Evolutionary conservation across 306 rosid species (phyloP).

Genomic region (Gastrolobium bilobum): DNA sequence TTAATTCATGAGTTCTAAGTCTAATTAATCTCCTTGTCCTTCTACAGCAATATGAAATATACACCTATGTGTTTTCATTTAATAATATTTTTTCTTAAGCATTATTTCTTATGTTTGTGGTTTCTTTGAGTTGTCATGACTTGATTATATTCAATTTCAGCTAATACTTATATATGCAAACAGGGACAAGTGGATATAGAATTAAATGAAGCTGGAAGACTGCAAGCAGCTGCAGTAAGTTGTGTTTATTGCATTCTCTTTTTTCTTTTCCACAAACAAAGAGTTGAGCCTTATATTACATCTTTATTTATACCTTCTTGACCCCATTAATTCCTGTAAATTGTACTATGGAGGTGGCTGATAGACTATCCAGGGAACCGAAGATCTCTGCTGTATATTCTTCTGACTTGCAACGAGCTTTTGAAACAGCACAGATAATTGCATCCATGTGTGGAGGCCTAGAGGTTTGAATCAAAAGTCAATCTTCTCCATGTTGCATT

Average conservation of each 20-base stretch:
- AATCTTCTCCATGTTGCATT: conserved; percentile 12
- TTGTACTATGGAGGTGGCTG: conserved; percentile 72
- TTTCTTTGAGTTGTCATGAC: background rate
- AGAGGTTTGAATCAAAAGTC: conserved; percentile 63
- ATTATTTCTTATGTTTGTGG: background rate
- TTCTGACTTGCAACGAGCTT: conserved; percentile 86
- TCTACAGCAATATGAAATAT: background rate
- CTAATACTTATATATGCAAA: conserved; percentile 15
- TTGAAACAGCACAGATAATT: conserved; percentile 87
- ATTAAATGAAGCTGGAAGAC: conserved; percentile 86
- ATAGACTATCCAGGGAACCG: conserved; percentile 73
- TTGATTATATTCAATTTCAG: background rate
- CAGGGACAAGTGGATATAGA: conserved; percentile 91
- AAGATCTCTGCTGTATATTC: conserved; percentile 75
- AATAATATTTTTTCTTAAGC: background rate
- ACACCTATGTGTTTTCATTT: background rate
- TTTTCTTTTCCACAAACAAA: conserved; percentile 24
- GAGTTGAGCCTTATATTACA: background rate
- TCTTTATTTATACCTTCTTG: conserved; percentile 10
- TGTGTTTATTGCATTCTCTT: conserved; percentile 18
- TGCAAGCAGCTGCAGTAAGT: conserved; percentile 85
- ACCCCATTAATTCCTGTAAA: conserved; percentile 16
- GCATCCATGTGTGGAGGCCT: conserved; percentile 74
- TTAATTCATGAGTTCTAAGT: too few species aligned
- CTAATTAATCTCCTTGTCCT: conserved; percentile 18